Evolutionary conservation across 108 stramenopile genomes (phyloP).

Genomic region (Skeletonema menzelii): DNA sequence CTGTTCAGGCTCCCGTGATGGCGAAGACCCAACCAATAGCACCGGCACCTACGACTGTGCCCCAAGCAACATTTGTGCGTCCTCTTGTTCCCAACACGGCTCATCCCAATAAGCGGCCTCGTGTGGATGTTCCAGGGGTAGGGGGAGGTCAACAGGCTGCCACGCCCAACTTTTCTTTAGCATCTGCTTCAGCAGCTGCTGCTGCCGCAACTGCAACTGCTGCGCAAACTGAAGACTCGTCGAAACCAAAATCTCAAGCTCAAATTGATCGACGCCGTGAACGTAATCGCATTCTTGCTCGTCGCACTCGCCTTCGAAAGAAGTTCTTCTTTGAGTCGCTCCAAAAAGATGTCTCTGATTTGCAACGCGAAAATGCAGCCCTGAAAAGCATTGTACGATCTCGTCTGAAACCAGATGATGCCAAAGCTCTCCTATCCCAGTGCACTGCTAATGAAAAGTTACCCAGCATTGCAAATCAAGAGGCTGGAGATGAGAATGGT

Average conservation of each 20-base stretch:
- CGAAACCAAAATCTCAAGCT: conserved; percentile 75
- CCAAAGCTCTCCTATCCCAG: conserved; percentile 49
- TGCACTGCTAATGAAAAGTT: conserved; percentile 69
- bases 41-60: neutral
- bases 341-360: conserved; percentile 87
- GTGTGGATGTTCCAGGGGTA: neutral
- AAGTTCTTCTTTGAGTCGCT: conserved; percentile 97
- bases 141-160: neutral
- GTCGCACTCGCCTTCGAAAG: conserved; percentile 94
- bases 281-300: conserved; percentile 94
- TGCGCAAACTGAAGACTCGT: conserved; percentile 5
- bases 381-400: conserved; percentile 76
- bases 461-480: conserved; percentile 54
- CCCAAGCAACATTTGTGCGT: conserved; percentile 3
- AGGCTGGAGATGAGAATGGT: conserved; percentile 35
- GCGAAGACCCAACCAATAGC: neutral
- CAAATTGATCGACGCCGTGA: conserved; percentile 91
- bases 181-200: conserved; percentile 6
- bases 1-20: conserved; percentile 11
- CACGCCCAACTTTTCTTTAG: neutral
- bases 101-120: conserved; percentile 22
- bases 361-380: conserved; percentile 77
- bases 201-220: neutral
- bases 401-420: conserved; percentile 55
- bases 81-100: neutral